Conservation (phyloP, 257 asterid species). For the Solanum ossicruentum region DNA sequence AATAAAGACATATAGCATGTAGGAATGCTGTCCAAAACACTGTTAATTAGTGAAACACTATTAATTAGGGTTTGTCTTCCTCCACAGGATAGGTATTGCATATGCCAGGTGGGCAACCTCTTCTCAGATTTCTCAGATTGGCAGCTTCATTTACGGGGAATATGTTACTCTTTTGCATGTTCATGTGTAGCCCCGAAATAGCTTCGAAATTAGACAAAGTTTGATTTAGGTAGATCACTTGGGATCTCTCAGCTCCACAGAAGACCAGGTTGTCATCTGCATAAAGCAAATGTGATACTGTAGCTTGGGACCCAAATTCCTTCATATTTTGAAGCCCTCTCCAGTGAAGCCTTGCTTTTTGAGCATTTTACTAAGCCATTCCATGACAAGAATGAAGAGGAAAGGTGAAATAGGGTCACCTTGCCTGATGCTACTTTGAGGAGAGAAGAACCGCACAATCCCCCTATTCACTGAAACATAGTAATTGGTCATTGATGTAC, state of each 20-base stretch:
- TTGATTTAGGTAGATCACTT: not conserved
- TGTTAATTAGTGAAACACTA: not conserved
- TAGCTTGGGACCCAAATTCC: not conserved
- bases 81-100: not conserved
- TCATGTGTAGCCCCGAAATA: not conserved
- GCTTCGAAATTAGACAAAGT: not conserved
- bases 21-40: not conserved
- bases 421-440: not conserved
- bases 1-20: too few species aligned
- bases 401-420: not conserved
- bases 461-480: not conserved
- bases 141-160: not conserved
- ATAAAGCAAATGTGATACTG: not conserved
- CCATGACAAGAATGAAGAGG: not conserved
- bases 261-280: not conserved
- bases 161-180: not conserved
- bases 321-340: not conserved
- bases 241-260: not conserved
- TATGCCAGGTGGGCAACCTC: not conserved
- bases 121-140: not conserved
- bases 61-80: not conserved
- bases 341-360: not conserved
- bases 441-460: not conserved
- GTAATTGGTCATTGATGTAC: not conserved
- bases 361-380: not conserved